Base-by-base conservation (phyloP, 2,329 filamentous ascomycete genomes). In the Microdochium paspali region DNA sequence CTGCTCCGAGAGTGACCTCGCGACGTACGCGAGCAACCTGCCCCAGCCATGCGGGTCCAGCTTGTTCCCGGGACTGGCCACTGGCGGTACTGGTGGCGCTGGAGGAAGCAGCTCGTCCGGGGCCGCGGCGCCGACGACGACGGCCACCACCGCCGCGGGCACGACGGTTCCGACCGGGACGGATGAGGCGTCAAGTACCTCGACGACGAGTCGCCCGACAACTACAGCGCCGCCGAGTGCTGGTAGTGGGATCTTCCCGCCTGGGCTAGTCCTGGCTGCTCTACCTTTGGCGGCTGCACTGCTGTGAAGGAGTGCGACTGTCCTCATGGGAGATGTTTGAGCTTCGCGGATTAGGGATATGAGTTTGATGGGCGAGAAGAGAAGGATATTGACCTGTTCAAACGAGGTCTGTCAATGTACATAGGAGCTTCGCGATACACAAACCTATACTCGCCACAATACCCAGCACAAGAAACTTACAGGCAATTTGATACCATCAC, bases 1-100 rank as follows among this genome's bases (percentile, higher is more conserved):
- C 13, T 50, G 49, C 44, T 13, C 49, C 39, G 3, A 13, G 12
- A 24, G 26, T 15, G 49, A 48, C 44, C 46, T 44, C 24, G 23
- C 18, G 40, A 10, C 13, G 13, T 49, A 45, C 45, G 45, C 45
- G 24, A 31, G 21, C n/a, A 20, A 15, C 7, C 21, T 49, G 24
- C 44, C 42, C 28, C 23, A 30, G 28, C 12, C 21, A 10, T 45
- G 45, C 45, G 42, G 40, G 35, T 31, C 18, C n/a, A 32, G 15
- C 18, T 24, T 49, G 25, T 45, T 49, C 30, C 48, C 48, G 10
- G 18, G 18, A n/a, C 35, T 40, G 13, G 12, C 4, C 12, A 40
- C 35, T 20, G 18, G 18, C 35, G 31, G 31, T n/a, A n/a, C n/a
- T n/a, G n/a, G n/a, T n/a, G n/a, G n/a, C n/a, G n/a, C n/a, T n/a